phyloP scores from a whole-genome alignment of 345 rosid genomes.

The Gossypium rotundifolium region DNA sequence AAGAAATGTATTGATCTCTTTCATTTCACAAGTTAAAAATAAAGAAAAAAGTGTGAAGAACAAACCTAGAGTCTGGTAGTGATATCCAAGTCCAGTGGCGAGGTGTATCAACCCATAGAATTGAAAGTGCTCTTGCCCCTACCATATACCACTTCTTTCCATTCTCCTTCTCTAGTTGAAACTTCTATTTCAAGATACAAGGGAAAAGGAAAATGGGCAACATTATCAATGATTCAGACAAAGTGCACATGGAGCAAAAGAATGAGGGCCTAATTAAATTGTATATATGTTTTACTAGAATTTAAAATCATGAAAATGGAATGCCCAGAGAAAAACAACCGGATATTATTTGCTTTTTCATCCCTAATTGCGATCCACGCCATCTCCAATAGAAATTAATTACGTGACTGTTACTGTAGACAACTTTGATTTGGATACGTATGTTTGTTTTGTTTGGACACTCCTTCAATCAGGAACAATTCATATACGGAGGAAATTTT shows the following conservation, averaged over 20 bases:
- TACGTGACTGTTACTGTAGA: no score
- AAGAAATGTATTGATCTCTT: no score
- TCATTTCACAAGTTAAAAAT: not conserved
- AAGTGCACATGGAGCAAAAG: not conserved
- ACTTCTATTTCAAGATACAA: slow-evolving; percentile 13
- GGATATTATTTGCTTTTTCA: no score
- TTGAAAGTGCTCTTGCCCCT: slow-evolving; percentile 21
- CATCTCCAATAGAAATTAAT: no score
- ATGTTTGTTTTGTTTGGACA: no score
- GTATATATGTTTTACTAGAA: not conserved
- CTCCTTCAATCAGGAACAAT: no score
- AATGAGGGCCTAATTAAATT: not conserved
- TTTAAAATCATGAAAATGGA: not conserved
- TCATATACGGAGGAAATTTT: no score
- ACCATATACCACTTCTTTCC: slow-evolving; percentile 36
- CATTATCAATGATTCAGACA: not conserved
- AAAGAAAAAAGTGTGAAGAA: not conserved
- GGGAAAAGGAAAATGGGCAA: not conserved
- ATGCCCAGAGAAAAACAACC: not conserved
- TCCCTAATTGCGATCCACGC: no score
- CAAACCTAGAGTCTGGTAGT: slow-evolving; percentile 22
- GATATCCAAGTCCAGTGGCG: slow-evolving; percentile 25
- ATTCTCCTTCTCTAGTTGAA: slow-evolving; percentile 24
- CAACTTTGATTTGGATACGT: no score
- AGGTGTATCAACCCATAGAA: slow-evolving; percentile 31